Evolutionary conservation across 192 early-diverging fungal genomes (phyloP).

Genomic region (Coemansia sp.): DNA sequence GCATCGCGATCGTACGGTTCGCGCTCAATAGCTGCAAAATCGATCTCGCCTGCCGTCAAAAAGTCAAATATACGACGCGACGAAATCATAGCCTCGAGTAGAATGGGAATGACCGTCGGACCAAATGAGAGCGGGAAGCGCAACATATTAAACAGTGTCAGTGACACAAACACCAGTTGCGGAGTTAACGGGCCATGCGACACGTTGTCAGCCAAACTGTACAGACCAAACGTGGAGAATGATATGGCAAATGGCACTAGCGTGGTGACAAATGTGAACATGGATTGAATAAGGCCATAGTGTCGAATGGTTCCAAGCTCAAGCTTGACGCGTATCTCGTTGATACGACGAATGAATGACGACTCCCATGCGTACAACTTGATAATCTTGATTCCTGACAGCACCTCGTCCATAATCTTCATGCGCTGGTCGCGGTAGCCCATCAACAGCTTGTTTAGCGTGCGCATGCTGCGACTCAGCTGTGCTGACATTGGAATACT

Average conservation of each 20-base stretch:
- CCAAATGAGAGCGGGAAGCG: conserved; percentile 81
- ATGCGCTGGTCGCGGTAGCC: conserved; percentile 55
- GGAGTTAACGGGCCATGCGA: conserved; percentile 58
- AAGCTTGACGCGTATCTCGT: conserved; percentile 63
- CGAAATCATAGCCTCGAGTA: conserved; percentile 77
- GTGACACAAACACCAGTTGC: conserved; percentile 78
- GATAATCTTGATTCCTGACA: conserved; percentile 58
- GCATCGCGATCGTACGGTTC: conserved; percentile 17
- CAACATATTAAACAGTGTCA: conserved; percentile 88
- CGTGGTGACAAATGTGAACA: conserved; percentile 78
- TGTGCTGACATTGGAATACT: conserved; percentile 48
- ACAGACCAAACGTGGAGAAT: conserved; percentile 78
- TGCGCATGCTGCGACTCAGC: conserved; percentile 31
- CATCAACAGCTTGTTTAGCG: conserved; percentile 11
- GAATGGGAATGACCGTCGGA: conserved; percentile 70
- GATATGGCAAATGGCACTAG: conserved; percentile 66
- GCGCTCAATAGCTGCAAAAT: conserved; percentile 59
- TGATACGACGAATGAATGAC: conserved; percentile 54
- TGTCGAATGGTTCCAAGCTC: conserved; percentile 77
- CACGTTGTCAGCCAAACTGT: conserved; percentile 60
- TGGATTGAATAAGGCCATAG: conserved; percentile 65
- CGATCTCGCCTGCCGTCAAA: conserved; percentile 70
- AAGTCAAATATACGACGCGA: conserved; percentile 77
- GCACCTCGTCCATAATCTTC: conserved; percentile 55
- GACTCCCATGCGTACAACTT: conserved; percentile 67